Conservation (phyloP, 2,329 filamentous ascomycete species). For the Cladobotryum protrusum region DNA sequence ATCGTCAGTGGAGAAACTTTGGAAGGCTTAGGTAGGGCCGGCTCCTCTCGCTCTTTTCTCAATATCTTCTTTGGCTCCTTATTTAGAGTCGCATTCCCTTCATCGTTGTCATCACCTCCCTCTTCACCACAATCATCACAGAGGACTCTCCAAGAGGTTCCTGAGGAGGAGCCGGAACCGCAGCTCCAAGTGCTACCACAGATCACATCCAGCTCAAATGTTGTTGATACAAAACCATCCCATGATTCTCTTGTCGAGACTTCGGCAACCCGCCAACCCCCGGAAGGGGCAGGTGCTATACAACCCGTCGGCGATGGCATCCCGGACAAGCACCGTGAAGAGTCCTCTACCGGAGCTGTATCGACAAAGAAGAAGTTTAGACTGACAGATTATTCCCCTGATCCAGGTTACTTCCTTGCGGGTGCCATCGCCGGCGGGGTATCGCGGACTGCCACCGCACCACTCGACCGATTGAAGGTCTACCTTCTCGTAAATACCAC, state of each 20-base stretch:
- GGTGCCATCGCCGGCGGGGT: constrained; percentile 92
- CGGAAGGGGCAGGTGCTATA: constrained; percentile 17
- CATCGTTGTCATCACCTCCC: constrained; percentile 14
- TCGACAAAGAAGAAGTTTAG: constrained; percentile 38
- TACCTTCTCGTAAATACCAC: constrained; percentile 89
- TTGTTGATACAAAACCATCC: constrained; percentile 11
- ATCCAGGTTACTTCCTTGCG: constrained; percentile 96
- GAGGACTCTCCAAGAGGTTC: constrained; percentile 3
- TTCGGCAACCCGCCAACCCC: constrained; percentile 19
- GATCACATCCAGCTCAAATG: constrained; percentile 12
- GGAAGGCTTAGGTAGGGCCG: constrained; percentile 86
- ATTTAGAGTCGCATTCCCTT: constrained; percentile 56
- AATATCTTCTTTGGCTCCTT: constrained; percentile 71
- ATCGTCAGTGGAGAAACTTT: constrained; percentile 84
- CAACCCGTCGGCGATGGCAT: constrained; percentile 30
- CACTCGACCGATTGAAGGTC: constrained; percentile 93
- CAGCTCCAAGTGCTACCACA: constrained; percentile 3
- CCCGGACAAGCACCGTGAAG: constrained; percentile 23
- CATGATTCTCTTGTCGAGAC: constrained; percentile 18
- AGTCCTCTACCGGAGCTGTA: constrained; percentile 28
- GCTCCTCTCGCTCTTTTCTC: constrained; percentile 50
- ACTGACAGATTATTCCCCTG: constrained; percentile 66
- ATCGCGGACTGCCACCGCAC: constrained; percentile 90
- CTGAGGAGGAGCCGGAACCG: constrained; percentile 4
- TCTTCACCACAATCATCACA: constrained; percentile 11